Evolutionary conservation across 495 filamentous ascomycete species (phyloP).

Genomic region (Penicillium chermesinum): DNA sequence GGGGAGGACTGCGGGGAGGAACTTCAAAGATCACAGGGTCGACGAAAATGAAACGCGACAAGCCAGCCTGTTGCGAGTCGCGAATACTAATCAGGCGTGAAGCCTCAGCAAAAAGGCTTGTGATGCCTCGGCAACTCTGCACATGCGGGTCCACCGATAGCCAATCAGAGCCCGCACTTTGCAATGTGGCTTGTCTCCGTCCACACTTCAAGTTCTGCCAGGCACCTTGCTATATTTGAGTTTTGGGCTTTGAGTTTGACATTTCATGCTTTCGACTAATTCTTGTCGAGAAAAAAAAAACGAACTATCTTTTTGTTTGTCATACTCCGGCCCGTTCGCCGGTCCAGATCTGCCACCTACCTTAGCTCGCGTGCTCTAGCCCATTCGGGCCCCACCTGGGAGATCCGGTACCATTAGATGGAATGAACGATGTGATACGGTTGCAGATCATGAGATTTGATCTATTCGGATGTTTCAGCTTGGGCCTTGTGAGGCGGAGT

Average conservation of each 20-base stretch:
- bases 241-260: neutral
- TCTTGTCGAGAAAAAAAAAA: no score
- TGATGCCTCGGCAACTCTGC: conserved; percentile 19
- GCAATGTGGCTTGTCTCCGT: no score
- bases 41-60: neutral
- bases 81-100: neutral
- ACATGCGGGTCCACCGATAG: neutral
- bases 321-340: conserved; percentile 1
- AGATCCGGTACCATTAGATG: neutral
- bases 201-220: no score
- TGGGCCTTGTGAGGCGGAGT: neutral
- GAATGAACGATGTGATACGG: neutral
- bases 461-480: neutral
- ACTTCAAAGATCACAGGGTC: neutral
- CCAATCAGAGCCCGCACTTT: conserved; percentile 8
- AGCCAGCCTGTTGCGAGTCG: neutral
- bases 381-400: neutral
- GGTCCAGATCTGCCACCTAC: neutral
- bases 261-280: neutral
- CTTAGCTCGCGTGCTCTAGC: neutral
- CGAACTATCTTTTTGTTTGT: no score
- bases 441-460: neutral
- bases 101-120: conserved; percentile 4
- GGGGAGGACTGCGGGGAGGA: neutral
- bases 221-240: no score